Percentiles rank a stretch among this genome's conserved stretches.
phyloP scores from a whole-genome alignment of 352 stramenopile species.

The Thalassiosira sp. region DNA sequence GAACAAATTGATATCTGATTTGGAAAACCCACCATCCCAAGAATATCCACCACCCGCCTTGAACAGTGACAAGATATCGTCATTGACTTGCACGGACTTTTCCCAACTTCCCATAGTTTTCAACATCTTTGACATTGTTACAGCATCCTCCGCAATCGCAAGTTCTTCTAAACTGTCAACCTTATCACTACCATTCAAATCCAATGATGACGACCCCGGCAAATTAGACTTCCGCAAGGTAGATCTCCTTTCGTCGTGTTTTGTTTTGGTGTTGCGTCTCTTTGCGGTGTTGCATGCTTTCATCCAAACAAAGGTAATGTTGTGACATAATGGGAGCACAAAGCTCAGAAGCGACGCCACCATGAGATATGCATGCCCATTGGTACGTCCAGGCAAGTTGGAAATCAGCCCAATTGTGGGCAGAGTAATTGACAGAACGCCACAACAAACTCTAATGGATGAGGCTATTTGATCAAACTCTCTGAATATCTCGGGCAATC shows the following conservation, averaged over 20 bases:
- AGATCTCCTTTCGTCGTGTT: neutral
- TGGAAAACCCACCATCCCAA: conserved; percentile 3
- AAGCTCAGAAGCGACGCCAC: conserved; percentile 20
- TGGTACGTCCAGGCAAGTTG: too few species aligned
- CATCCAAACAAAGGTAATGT: conserved; percentile 7
- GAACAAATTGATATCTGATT: conserved; percentile 11
- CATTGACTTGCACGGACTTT: conserved; percentile 5
- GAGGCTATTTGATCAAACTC: conserved; percentile 12
- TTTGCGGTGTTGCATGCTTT: neutral
- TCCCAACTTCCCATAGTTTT: conserved; percentile 1
- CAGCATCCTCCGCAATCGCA: conserved; percentile 1
- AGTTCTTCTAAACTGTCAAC: neutral
- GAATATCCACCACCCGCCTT: neutral
- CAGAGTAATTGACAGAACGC: conserved; percentile 8
- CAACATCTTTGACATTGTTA: conserved; percentile 13
- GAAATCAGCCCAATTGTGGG: conserved; percentile 15
- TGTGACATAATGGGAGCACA: conserved; percentile 19
- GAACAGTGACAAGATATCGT: conserved; percentile 11
- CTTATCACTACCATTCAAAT: neutral
- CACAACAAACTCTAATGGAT: conserved; percentile 1
- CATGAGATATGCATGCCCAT: conserved; percentile 17
- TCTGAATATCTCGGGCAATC: conserved; percentile 3
- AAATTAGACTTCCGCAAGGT: neutral
- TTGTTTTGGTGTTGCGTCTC: neutral
- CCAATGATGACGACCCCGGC: neutral